These are phyloP conservation scores for Hyaloscypha variabilis DNA, from an alignment of 495 filamentous ascomycete species.

Conservation along the genomic window DNA sequence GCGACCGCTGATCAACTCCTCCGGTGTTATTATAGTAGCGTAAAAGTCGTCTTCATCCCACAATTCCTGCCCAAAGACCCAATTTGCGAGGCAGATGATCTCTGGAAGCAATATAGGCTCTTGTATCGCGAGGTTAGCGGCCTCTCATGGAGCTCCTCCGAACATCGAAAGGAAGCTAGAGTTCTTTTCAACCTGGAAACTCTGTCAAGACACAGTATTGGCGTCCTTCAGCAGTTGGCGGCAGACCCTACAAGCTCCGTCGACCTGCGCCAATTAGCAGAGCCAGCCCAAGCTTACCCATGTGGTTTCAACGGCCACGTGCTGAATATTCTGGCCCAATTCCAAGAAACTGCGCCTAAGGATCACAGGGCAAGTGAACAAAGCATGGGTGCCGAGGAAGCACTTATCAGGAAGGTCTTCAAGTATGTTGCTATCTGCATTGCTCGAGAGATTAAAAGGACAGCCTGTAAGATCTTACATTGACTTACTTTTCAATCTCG, in stretches of 20 bases:
- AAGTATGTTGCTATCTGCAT: slow-evolving; percentile 10
- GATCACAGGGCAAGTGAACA: neutral
- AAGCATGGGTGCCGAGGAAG: neutral
- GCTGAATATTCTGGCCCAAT: neutral
- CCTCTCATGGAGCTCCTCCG: slow-evolving; percentile 4
- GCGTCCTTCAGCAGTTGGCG: neutral
- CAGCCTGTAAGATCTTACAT: neutral
- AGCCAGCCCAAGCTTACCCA: neutral
- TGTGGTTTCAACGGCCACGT: slow-evolving; percentile 7
- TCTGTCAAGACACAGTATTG: slow-evolving; percentile 5
- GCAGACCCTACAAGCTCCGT: slow-evolving; percentile 4
- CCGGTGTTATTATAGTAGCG: slow-evolving; percentile 4
- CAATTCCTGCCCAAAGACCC: slow-evolving; percentile 3
- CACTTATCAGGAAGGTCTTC: slow-evolving; percentile 6
- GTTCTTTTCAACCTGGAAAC: slow-evolving; percentile 1
- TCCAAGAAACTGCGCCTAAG: slow-evolving; percentile 1
- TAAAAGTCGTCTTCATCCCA: slow-evolving; percentile 2
- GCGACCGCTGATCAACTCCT: neutral
- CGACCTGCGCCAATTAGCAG: slow-evolving; percentile 3
- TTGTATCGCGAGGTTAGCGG: neutral
- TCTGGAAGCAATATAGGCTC: slow-evolving; percentile 3
- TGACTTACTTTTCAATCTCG: slow-evolving; percentile 1
- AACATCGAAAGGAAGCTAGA: slow-evolving; percentile 1
- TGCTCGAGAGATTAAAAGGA: slow-evolving; percentile 6
- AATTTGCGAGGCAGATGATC: neutral